Percentiles rank a stretch among this genome's conserved stretches.
Conservation (phyloP, 805 yeast genomes). For the Dipodascopsis uninucleata region DNA sequence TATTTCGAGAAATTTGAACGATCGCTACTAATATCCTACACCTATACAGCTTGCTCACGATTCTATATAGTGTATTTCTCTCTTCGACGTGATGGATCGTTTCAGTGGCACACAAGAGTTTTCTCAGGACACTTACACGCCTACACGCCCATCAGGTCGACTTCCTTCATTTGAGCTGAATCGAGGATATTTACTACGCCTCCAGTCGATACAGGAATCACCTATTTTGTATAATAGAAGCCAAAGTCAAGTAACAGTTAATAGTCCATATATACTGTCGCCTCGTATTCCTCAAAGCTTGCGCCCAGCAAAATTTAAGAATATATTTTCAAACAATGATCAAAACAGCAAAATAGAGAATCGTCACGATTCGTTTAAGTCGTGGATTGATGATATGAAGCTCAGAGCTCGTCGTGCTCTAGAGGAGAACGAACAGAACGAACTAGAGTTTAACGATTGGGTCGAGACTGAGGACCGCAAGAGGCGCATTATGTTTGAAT, state of each 20-base stretch:
- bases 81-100: too few relatives aligned
- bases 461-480: slow-evolving; percentile 18
- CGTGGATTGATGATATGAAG: slow-evolving; percentile 16
- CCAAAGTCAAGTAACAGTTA: slow-evolving; percentile 10
- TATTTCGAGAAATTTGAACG: too few relatives aligned
- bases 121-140: slow-evolving; percentile 9
- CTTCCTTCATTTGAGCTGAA: slow-evolving; percentile 13
- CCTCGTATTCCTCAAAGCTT: slow-evolving; percentile 7
- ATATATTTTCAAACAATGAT: not conserved
- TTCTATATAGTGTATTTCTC: too few relatives aligned
- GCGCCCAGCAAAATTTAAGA: slow-evolving; percentile 5
- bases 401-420: slow-evolving; percentile 17
- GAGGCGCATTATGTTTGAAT: slow-evolving; percentile 13
- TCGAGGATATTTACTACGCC: slow-evolving; percentile 19
- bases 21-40: too few relatives aligned
- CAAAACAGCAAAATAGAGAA: too few relatives aligned
- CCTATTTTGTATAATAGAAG: slow-evolving; percentile 20
- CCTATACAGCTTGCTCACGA: too few relatives aligned
- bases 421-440: slow-evolving; percentile 15
- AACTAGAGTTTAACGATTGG: slow-evolving; percentile 13
- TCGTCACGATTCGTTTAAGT: slow-evolving; percentile 3
- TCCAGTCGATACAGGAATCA: slow-evolving; percentile 7
- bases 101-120: too few relatives aligned
- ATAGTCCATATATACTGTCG: slow-evolving; percentile 16
- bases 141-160: slow-evolving; percentile 4